phyloP scores from a whole-genome alignment of 2,329 filamentous ascomycete genomes.

The Aspergillus arachidicola region DNA sequence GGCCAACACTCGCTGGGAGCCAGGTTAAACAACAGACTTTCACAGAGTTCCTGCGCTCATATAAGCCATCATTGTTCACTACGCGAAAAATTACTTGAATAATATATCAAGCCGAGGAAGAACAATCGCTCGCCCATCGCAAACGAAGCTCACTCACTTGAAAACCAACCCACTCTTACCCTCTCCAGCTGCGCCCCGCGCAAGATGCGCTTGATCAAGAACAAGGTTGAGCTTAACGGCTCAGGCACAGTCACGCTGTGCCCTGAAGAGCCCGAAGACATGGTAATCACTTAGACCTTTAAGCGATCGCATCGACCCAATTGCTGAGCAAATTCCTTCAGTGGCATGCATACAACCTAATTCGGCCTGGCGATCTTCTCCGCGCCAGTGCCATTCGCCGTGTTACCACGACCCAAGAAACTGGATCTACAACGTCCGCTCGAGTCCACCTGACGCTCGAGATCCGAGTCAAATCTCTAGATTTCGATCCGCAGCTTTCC shows the following conservation, averaged over 20 bases:
- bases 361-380: slow-evolving; percentile 65
- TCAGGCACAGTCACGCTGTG: slow-evolving; percentile 67
- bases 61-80: background rate
- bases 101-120: background rate
- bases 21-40: background rate
- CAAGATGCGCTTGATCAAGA: slow-evolving; percentile 67
- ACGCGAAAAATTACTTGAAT: background rate
- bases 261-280: slow-evolving; percentile 75
- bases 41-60: background rate
- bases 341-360: slow-evolving; percentile 78
- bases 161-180: background rate
- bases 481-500: slow-evolving; percentile 70
- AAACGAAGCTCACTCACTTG: background rate
- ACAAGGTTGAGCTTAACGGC: slow-evolving; percentile 67
- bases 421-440: slow-evolving; percentile 64
- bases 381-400: slow-evolving; percentile 68
- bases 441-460: slow-evolving; percentile 67
- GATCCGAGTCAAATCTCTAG: slow-evolving; percentile 66
- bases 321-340: slow-evolving; percentile 31
- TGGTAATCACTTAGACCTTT: slow-evolving; percentile 52
- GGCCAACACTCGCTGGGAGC: background rate
- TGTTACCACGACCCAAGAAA: slow-evolving; percentile 61
- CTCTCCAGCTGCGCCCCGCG: background rate
- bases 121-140: background rate
- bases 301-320: background rate